Conservation (phyloP, 139 green algal genomes). For the Closterium sp. region DNA sequence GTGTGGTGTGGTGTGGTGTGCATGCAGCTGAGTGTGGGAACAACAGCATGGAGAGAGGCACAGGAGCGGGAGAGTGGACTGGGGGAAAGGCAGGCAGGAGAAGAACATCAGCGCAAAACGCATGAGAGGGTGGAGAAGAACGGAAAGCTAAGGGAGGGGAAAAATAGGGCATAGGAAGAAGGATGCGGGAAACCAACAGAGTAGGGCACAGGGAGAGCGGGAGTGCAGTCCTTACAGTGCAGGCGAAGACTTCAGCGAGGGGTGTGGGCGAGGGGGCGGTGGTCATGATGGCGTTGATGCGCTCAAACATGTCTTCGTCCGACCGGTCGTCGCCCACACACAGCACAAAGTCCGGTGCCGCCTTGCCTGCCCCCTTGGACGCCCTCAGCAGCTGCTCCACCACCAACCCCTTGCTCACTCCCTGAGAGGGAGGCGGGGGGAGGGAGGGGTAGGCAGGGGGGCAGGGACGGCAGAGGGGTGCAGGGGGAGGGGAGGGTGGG, state of each 20-base stretch:
- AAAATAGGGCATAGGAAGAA: no score
- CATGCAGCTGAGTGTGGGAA: background rate
- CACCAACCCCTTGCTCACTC: constrained; percentile 42
- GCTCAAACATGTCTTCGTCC: constrained; percentile 98
- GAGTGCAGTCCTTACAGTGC: constrained; percentile 17
- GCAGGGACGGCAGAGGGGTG: no score
- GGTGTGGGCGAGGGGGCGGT: background rate
- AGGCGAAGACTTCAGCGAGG: constrained; percentile 78
- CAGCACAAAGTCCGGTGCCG: constrained; percentile 80
- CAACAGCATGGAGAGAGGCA: constrained; percentile 16
- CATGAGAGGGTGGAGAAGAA: no score
- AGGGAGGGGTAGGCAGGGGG: no score
- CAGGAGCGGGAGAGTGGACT: constrained; percentile 58
- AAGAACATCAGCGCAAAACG: no score
- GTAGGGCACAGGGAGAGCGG: constrained; percentile 63
- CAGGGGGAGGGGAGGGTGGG: background rate
- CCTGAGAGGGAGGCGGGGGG: background rate
- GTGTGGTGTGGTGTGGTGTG: background rate
- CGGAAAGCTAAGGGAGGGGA: no score
- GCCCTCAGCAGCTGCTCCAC: constrained; percentile 44
- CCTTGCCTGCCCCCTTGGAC: constrained; percentile 1
- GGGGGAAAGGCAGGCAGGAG: no score
- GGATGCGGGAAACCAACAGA: background rate
- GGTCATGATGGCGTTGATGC: constrained; percentile 73
- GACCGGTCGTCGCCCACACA: constrained; percentile 96